Percentiles rank a stretch among this genome's conserved stretches.
Evolutionary conservation across 2,329 filamentous ascomycete species (phyloP).

Genomic region (Arthrobotrys pseudoclavata): DNA sequence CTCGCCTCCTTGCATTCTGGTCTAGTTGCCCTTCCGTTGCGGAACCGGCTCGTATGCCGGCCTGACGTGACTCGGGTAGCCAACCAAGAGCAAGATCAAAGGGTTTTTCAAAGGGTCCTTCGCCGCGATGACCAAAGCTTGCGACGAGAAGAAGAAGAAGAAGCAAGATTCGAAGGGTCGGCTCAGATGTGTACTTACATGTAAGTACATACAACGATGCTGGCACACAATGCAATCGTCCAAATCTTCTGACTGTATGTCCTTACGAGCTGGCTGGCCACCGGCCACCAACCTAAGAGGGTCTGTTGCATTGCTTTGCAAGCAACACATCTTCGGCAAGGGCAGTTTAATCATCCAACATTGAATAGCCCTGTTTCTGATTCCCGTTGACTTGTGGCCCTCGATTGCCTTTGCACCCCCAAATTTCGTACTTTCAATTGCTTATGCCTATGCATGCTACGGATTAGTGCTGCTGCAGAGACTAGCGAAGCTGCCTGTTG

Average conservation of each 20-base stretch:
- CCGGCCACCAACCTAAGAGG: not conserved
- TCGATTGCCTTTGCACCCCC: conserved; percentile 27
- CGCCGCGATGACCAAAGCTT: not conserved
- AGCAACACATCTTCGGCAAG: conserved; percentile 50
- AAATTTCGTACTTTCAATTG: conserved; percentile 13
- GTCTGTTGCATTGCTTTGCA: conserved; percentile 32
- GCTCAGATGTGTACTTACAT: not conserved
- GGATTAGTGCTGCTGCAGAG: conserved; percentile 6
- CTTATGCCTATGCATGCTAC: not conserved
- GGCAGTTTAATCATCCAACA: conserved; percentile 44
- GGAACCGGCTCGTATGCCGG: conserved; percentile 40
- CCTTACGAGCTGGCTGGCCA: not conserved
- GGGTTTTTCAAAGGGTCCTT: not conserved
- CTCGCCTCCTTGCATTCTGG: conserved; percentile 36
- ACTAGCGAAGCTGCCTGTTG: conserved; percentile 46
- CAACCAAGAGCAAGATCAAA: conserved; percentile 19
- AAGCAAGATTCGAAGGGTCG: not conserved
- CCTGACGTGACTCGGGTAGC: conserved; percentile 22
- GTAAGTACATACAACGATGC: not conserved
- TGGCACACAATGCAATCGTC: not conserved
- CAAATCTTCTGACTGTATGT: conserved; percentile 7
- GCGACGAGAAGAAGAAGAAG: not conserved
- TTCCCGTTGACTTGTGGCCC: conserved; percentile 23
- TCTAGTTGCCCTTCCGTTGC: conserved; percentile 39
- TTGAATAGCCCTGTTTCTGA: conserved; percentile 18